These are phyloP conservation scores for Quercus phellos DNA, from an alignment of 331 rosid genomes.

Conservation along the genomic window DNA sequence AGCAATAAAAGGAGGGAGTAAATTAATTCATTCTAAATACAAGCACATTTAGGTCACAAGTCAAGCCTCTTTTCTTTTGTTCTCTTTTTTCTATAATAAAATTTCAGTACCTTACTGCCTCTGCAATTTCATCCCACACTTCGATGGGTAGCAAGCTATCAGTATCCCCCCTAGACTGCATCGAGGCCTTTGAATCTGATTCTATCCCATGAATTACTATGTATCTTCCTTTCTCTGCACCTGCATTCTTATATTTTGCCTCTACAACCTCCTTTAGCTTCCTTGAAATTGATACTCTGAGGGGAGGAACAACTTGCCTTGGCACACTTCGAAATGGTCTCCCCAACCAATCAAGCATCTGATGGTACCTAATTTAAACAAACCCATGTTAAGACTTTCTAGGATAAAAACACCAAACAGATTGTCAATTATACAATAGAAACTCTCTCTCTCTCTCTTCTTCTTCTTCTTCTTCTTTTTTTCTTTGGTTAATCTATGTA, in stretches of 20 bases:
- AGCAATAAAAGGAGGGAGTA: no score
- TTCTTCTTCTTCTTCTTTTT: no score
- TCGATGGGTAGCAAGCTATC: conserved; percentile 82
- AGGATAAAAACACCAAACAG: no score
- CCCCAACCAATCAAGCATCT: conserved; percentile 90
- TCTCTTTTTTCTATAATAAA: background rate
- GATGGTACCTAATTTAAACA: conserved; percentile 62
- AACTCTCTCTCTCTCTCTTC: background rate
- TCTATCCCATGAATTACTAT: conserved; percentile 77
- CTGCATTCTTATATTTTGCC: conserved; percentile 55
- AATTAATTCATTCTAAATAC: background rate
- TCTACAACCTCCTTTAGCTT: conserved; percentile 74
- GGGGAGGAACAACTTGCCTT: conserved; percentile 49
- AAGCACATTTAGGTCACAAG: background rate
- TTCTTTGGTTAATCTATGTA: background rate
- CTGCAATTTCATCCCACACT: conserved; percentile 66
- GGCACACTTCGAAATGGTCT: conserved; percentile 65
- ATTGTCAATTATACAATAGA: background rate
- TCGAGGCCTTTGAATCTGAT: conserved; percentile 86
- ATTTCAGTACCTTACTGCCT: conserved; percentile 34
- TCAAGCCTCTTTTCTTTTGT: conserved; percentile 11
- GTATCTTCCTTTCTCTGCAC: conserved; percentile 58
- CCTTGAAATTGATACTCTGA: conserved; percentile 63
- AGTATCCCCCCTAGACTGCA: conserved; percentile 81
- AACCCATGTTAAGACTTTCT: conserved; percentile 5